phyloP scores from a whole-genome alignment of 257 asterid species.

The Coffea canephora region DNA sequence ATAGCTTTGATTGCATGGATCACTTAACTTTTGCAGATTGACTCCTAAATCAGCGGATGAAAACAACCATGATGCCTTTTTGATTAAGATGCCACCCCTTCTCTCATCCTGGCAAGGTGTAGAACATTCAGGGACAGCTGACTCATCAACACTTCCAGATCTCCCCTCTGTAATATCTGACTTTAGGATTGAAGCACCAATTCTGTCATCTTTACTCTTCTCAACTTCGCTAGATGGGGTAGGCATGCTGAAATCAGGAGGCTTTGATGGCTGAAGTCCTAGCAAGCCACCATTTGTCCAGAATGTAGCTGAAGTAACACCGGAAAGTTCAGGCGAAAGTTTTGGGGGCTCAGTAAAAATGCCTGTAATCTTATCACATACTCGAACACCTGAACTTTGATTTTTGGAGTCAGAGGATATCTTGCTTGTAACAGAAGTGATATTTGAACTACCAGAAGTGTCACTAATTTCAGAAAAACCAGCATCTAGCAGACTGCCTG shows the following conservation, averaged over 20 bases:
- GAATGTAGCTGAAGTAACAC: slow-evolving; percentile 48
- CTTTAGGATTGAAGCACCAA: slow-evolving; percentile 26
- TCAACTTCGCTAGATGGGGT: slow-evolving; percentile 36
- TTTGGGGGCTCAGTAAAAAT: slow-evolving; percentile 37
- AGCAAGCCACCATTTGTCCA: slow-evolving; percentile 99
- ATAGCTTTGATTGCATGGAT: slow-evolving; percentile 31
- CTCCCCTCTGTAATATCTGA: slow-evolving; percentile 30
- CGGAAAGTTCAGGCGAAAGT: slow-evolving; percentile 52
- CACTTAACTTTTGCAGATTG: slow-evolving; percentile 49
- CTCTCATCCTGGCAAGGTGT: slow-evolving; percentile 37
- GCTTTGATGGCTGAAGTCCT: slow-evolving; percentile 96
- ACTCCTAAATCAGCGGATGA: slow-evolving; percentile 72
- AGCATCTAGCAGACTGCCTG: slow-evolving; percentile 27
- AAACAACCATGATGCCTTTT: slow-evolving; percentile 61
- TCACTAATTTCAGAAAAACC: slow-evolving; percentile 33
- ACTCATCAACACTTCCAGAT: slow-evolving; percentile 31
- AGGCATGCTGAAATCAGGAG: slow-evolving; percentile 60
- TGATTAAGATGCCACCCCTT: slow-evolving; percentile 39
- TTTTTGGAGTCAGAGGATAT: slow-evolving; percentile 30
- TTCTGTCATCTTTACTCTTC: slow-evolving; percentile 30
- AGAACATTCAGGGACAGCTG: slow-evolving; percentile 30
- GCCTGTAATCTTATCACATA: slow-evolving; percentile 29
- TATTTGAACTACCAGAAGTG: slow-evolving; percentile 29
- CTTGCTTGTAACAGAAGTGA: slow-evolving; percentile 35
- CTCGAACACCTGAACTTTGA: slow-evolving; percentile 23